Percentiles rank a stretch among this genome's conserved stretches.
Evolutionary conservation across 208 protist genomes (phyloP).

Genomic region (Wallacemonas sp.): DNA sequence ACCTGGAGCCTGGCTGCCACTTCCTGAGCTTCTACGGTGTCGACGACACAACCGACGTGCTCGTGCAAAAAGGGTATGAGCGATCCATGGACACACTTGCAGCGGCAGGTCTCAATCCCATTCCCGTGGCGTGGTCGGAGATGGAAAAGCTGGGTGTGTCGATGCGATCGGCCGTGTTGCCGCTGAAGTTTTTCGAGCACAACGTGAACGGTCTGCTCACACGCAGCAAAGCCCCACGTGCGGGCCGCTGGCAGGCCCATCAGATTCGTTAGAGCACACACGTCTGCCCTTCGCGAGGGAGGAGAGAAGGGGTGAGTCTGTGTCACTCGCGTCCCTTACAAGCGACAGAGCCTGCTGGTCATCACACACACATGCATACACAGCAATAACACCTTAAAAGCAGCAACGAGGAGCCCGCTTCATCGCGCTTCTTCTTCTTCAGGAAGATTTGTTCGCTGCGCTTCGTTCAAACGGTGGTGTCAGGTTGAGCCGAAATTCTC

Average conservation of each 20-base stretch:
- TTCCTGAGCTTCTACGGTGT: conserved; percentile 90
- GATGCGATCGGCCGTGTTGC: conserved; percentile 82
- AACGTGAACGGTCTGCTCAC: conserved; percentile 57
- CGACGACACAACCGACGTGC: conserved; percentile 76
- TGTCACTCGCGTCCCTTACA: no score
- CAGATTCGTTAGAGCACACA: conserved; percentile 32
- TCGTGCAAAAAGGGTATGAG: conserved; percentile 90
- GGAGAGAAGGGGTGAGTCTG: no score
- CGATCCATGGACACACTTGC: conserved; percentile 88
- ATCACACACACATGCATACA: no score
- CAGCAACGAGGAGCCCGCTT: background rate
- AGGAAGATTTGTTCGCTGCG: background rate
- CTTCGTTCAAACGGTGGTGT: background rate
- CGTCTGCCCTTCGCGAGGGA: no score
- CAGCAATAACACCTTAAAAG: conserved; percentile 1
- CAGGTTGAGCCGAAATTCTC: background rate
- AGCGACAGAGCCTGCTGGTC: no score
- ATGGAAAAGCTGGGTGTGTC: conserved; percentile 92
- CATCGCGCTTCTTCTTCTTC: background rate
- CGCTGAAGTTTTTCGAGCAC: conserved; percentile 81
- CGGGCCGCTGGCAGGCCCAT: conserved; percentile 65
- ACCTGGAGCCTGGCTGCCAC: conserved; percentile 90
- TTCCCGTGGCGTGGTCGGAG: conserved; percentile 92
- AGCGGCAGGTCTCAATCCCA: conserved; percentile 83
- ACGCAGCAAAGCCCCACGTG: conserved; percentile 35